Base-by-base conservation (phyloP, 805 yeast species). In the Monosporozyma unispora region DNA sequence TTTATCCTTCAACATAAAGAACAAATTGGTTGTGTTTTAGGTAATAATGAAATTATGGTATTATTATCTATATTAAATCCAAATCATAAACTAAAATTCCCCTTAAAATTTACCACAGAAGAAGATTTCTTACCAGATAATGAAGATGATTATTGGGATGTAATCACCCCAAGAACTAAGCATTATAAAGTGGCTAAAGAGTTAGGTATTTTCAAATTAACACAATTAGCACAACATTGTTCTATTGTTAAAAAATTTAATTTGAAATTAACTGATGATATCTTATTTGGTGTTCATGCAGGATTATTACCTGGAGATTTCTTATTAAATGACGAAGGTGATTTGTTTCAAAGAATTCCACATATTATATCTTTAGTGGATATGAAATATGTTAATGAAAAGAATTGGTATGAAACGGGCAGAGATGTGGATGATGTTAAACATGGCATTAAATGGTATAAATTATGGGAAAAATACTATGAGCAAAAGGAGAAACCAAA, bases 31-130 rank as follows among this genome's bases (percentile, higher is more conserved):
- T 89, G 96, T 61, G 79, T 90, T 2, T 69, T 93, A 51, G 97
- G 98, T 0, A 90, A 90, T 69, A 96, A 91, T 65, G 98, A 90
- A 66, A 73, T 82, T 52, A 81, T 80, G 52, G 76, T 84, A 10
- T 61, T 90, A 55, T 74, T 80, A 48, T 22, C 78, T 68, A 51
- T 75, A 70, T 57, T 89, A 58, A 39, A 39, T 12, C 42, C 42
- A 21, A 39, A 39, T 21, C 23, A 39, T 18, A 39, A 39, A 19
- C n/a, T 29, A 41, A 16, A 58, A 60, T 9, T 39, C 25, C 42
- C 42, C n/a, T 21, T 39, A 12, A 39, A 39, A 21, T 39, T 39
- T 48, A 50, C 50, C 29, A 44, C 55, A 11, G 58, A 57, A 8
- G 46, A 48, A 8, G 40, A 39, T 41, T 52, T 57, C 39, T 52